Conservation (phyloP, 2,329 filamentous ascomycete genomes). For the Microcera coccophila region DNA sequence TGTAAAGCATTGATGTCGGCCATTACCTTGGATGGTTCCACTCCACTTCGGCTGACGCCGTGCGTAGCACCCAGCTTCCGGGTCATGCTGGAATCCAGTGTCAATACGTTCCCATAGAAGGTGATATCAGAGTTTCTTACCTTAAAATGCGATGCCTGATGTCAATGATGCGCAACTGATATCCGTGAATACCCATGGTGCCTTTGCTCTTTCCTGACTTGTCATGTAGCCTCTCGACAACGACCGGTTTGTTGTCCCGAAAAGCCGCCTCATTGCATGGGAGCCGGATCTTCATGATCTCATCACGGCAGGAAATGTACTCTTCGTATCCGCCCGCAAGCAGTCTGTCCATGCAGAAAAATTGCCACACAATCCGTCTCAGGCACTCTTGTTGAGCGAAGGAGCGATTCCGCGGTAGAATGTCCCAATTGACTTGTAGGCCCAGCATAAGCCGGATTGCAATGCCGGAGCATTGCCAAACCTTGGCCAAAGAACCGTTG, state of each 20-base stretch:
- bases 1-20: constrained; percentile 36
- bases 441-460: constrained; percentile 36
- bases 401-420: constrained; percentile 24
- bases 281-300: constrained; percentile 37
- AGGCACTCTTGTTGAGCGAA: constrained; percentile 36
- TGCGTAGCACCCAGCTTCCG: constrained; percentile 23
- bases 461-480: constrained; percentile 39
- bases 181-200: constrained; percentile 32
- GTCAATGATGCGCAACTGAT: constrained; percentile 35
- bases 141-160: constrained; percentile 36
- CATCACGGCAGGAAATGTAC: constrained; percentile 35
- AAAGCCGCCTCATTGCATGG: constrained; percentile 35
- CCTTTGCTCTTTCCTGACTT: constrained; percentile 21
- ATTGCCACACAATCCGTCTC: constrained; percentile 37
- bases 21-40: constrained; percentile 38
- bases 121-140: constrained; percentile 21
- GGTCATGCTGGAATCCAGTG: constrained; percentile 22
- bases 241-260: constrained; percentile 29
- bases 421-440: constrained; percentile 40
- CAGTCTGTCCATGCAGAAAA: constrained; percentile 37
- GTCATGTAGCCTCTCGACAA: constrained; percentile 31
- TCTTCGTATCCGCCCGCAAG: constrained; percentile 40
- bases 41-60: constrained; percentile 14
- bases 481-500: constrained; percentile 35
- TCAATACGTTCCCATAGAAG: not conserved